A percentile compares a stretch with the other conserved stretches of the same genome.
Evolutionary conservation across 2,329 filamentous ascomycete species (phyloP).

Genomic region (Chaetomiaceae sp.): DNA sequence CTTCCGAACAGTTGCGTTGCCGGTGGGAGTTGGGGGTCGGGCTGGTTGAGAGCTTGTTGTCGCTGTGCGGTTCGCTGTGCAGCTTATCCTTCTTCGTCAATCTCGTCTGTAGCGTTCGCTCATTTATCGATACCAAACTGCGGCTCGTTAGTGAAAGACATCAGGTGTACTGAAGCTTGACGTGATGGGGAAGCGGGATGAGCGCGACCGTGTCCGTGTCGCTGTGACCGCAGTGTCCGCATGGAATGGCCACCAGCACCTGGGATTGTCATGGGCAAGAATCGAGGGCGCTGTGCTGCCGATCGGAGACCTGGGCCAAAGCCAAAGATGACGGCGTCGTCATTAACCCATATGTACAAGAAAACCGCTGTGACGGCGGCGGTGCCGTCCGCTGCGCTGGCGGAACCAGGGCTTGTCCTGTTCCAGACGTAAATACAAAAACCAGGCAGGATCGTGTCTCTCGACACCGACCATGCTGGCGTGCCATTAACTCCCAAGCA

Average conservation of each 20-base stretch:
- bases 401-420: background rate
- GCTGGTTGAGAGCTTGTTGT: background rate
- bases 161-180: no score
- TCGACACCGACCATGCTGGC: no score
- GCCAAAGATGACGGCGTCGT: background rate
- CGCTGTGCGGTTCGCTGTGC: background rate
- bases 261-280: no score
- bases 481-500: background rate
- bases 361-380: background rate
- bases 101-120: background rate
- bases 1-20: background rate
- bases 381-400: background rate
- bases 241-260: no score
- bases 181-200: no score
- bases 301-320: background rate
- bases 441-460: background rate
- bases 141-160: background rate
- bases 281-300: no score
- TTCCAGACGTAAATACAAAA: constrained; percentile 7
- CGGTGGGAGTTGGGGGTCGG: background rate
- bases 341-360: constrained; percentile 17
- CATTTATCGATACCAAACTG: background rate
- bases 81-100: background rate
- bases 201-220: no score
- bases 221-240: no score